Base-by-base conservation (phyloP, 352 stramenopile genomes). In the Globisporangium polare region DNA sequence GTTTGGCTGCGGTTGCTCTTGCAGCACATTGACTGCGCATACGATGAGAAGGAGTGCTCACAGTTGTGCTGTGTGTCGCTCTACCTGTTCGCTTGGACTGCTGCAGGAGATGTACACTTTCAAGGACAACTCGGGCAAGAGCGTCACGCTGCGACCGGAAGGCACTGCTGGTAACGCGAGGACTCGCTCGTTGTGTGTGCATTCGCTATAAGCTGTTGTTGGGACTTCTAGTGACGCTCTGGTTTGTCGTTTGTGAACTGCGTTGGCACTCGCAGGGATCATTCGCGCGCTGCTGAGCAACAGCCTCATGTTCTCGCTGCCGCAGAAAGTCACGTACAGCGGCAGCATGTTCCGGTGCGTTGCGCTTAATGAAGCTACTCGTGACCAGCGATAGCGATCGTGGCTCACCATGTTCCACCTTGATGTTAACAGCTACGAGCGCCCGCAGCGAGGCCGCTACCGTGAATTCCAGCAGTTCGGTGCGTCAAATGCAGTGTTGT, bases 61-160 rank as follows among this genome's bases (percentile, higher is more conserved):
- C 26, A 5, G 37, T 31, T 10, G 10, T 12, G n/a, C n/a, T 27
- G 27, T 29, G n/a, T 56, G 7, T 43, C 26, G 52, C 20, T 15
- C 15, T n/a, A 39, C 3, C 15, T 46, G 27, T 37, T 12, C 49
- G 35, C 12, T 12, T 41, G 26, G 26, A 29, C 26, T 26, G n/a
- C 35, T 24, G 46, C 60, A 95, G 87, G 87, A 96, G 51, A 96
- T 96, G 87, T 96, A 96, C 63, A 96, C 85, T 41, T 96, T 96
- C 55, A 46, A 78, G 27, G 87, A 96, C 67, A 94, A 96, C 49
- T 96, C 87, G 29, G 80, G 78, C 57, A 94, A 92, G 61, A 94
- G 83, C 49, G 80, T 96, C 52, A 94, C 85, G 29, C 62, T 96
- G 53, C 84, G 87, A 52, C 87, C 87, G 20, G 87, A 96, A 73